phyloP scores from a whole-genome alignment of 768 basidiomycete species.

The Stropharia rugosoannulata region DNA sequence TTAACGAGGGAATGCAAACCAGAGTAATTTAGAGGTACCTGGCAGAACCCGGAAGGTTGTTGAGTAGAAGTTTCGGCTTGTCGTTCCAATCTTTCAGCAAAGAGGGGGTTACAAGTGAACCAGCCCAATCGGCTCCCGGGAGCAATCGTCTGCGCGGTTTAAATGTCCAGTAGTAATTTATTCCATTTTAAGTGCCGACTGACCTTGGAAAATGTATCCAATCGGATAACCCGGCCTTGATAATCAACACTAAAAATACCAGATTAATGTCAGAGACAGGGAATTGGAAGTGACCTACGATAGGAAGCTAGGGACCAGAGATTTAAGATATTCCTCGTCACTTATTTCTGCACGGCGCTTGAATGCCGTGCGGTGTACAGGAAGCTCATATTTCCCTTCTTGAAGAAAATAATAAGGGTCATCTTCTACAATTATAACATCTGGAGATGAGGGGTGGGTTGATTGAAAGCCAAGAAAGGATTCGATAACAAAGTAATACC shows the following conservation, averaged over 20 bases:
- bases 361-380: conserved; percentile 27
- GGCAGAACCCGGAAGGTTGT: conserved; percentile 69
- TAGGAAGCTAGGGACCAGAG: conserved; percentile 62
- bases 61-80: conserved; percentile 69
- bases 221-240: conserved; percentile 80
- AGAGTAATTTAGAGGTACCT: conserved; percentile 28
- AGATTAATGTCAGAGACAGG: background rate
- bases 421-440: conserved; percentile 80
- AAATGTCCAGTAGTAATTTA: background rate
- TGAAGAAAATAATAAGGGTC: conserved; percentile 83
- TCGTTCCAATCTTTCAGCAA: conserved; percentile 74
- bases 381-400: conserved; percentile 51
- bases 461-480: background rate
- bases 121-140: conserved; percentile 79
- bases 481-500: conserved; percentile 34
- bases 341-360: conserved; percentile 1
- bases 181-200: too few species aligned
- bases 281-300: conserved; percentile 32
- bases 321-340: conserved; percentile 46
- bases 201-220: conserved; percentile 82
- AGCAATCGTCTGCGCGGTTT: conserved; percentile 56
- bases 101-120: conserved; percentile 75
- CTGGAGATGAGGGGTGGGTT: conserved; percentile 27
- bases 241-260: conserved; percentile 52
- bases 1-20: background rate